Conservation (phyloP, 2,329 filamentous ascomycete genomes). For the Cladorrhinum sp. region DNA sequence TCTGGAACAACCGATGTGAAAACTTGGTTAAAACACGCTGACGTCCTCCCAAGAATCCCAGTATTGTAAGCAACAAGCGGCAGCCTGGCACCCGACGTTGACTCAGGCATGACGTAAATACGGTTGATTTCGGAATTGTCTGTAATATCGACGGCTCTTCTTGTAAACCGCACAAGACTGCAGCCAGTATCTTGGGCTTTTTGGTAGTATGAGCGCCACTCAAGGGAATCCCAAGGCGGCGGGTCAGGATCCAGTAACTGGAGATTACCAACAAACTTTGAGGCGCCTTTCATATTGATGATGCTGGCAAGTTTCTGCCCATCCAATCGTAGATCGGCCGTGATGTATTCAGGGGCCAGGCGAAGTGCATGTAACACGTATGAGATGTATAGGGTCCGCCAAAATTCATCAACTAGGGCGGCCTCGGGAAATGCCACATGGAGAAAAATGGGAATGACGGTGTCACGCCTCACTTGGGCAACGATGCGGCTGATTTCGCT, state of each 20-base stretch:
- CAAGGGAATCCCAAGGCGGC: constrained; percentile 52
- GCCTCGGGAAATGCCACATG: constrained; percentile 43
- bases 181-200: constrained; percentile 57
- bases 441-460: constrained; percentile 57
- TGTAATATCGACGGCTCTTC: constrained; percentile 52
- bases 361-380: constrained; percentile 59
- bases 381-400: constrained; percentile 46
- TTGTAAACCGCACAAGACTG: constrained; percentile 59
- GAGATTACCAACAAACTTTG: constrained; percentile 60
- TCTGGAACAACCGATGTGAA: constrained; percentile 59
- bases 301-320: constrained; percentile 50
- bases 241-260: constrained; percentile 39
- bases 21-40: constrained; percentile 63
- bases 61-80: constrained; percentile 65
- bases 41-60: constrained; percentile 59
- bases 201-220: constrained; percentile 56
- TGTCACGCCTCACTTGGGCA: constrained; percentile 59
- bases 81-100: constrained; percentile 41
- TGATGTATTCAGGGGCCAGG: constrained; percentile 60
- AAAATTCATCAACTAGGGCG: constrained; percentile 24
- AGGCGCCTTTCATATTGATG: constrained; percentile 33
- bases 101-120: constrained; percentile 49
- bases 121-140: constrained; percentile 61
- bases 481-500: constrained; percentile 56
- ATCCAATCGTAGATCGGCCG: constrained; percentile 58